A percentile compares a stretch with the other conserved stretches of the same genome.
These are phyloP conservation scores for Magnolia kwangsiensis DNA, from an alignment of 164 flowering plant genomes.

Conservation along the genomic window DNA sequence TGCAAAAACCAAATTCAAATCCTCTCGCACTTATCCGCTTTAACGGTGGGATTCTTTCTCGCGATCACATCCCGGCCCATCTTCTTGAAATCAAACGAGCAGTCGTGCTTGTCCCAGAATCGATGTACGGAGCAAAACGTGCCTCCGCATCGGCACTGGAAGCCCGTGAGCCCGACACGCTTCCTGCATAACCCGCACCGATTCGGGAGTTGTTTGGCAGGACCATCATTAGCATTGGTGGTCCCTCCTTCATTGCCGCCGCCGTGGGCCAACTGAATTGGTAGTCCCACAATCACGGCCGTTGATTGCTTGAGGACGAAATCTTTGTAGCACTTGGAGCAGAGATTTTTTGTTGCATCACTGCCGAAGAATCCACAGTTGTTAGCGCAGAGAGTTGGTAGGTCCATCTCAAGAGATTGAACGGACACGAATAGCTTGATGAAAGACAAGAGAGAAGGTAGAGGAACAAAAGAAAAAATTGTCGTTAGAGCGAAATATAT, in stretches of 20 bases:
- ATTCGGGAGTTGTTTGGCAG: constrained; percentile 10
- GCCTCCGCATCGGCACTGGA: constrained; percentile 61
- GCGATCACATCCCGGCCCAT: constrained; percentile 61
- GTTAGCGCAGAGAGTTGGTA: constrained; percentile 7
- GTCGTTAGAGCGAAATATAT: too few relatives aligned
- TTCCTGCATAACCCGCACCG: constrained; percentile 50
- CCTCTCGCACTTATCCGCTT: constrained; percentile 53
- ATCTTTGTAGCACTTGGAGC: constrained; percentile 15
- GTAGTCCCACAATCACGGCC: not conserved
- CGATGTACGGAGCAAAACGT: constrained; percentile 56
- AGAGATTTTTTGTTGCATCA: constrained; percentile 3
- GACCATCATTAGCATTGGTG: not conserved
- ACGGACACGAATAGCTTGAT: too few relatives aligned
- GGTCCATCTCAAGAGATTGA: not conserved
- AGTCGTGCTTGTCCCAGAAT: constrained; percentile 54
- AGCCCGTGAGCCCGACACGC: constrained; percentile 63
- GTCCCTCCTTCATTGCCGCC: not conserved
- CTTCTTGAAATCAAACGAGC: constrained; percentile 54
- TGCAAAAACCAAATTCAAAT: constrained; percentile 23
- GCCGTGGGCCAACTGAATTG: not conserved
- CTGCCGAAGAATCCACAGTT: constrained; percentile 13
- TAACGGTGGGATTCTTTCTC: constrained; percentile 57
- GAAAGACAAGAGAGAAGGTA: too few relatives aligned
- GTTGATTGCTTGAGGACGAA: constrained; percentile 1
- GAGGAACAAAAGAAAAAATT: too few relatives aligned